Conservation (phyloP, 2,329 filamentous ascomycete genomes). For the Colletotrichum spinosum region DNA sequence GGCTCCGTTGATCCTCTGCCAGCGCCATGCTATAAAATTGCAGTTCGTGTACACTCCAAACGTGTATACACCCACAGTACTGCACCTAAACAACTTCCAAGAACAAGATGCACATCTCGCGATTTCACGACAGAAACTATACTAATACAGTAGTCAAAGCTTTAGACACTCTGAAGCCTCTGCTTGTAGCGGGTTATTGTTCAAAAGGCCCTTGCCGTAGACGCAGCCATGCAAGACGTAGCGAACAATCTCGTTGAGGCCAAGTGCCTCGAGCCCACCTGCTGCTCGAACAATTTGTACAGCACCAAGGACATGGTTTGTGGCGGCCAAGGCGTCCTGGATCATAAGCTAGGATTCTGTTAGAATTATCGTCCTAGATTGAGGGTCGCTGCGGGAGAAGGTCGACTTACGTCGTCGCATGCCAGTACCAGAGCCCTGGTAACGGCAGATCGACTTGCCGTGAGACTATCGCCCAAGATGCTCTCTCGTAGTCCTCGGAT, state of each 20-base stretch:
- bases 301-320: conserved; percentile 1
- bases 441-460: neutral
- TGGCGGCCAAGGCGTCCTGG: neutral
- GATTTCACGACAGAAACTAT: too few species aligned
- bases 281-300: neutral
- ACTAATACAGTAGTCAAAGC: too few species aligned
- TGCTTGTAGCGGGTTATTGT: neutral
- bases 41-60: too few species aligned
- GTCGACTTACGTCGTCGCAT: neutral
- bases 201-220: neutral
- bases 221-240: neutral
- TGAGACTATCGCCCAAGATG: neutral
- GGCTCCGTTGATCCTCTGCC: too few species aligned
- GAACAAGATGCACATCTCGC: too few species aligned
- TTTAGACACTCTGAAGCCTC: too few species aligned
- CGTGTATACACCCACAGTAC: too few species aligned
- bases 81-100: too few species aligned
- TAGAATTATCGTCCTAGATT: too few species aligned
- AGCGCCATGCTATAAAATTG: too few species aligned
- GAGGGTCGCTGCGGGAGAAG: neutral
- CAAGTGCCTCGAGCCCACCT: neutral
- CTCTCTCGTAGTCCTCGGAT: neutral
- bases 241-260: conserved; percentile 1
- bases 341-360: neutral
- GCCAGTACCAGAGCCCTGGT: conserved; percentile 1